Evolutionary conservation across 495 filamentous ascomycete genomes (phyloP).

Genomic region (Penicillium coffeae): DNA sequence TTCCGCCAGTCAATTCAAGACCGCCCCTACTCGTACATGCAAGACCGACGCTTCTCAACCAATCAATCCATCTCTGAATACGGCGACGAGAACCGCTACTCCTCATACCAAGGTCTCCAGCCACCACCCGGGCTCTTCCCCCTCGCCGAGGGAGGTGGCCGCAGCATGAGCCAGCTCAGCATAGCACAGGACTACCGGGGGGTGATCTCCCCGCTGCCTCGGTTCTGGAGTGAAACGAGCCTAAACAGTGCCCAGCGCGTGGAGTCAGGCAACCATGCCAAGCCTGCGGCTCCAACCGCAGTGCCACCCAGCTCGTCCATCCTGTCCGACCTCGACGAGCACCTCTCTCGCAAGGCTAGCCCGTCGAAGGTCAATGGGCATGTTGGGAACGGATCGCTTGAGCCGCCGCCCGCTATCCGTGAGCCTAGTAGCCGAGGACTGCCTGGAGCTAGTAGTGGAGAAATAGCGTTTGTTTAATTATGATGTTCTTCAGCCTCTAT

Average conservation of each 20-base stretch:
- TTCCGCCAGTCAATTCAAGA: slow-evolving; percentile 31
- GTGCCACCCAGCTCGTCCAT: slow-evolving; percentile 24
- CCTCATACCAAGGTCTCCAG: slow-evolving; percentile 25
- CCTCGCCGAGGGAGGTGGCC: slow-evolving; percentile 20
- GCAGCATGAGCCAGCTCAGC: slow-evolving; percentile 36
- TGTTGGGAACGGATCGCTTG: slow-evolving; percentile 10
- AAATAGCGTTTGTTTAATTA: slow-evolving; percentile 31
- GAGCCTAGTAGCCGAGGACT: slow-evolving; percentile 17
- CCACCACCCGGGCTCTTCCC: slow-evolving; percentile 21
- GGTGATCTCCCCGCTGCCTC: slow-evolving; percentile 41
- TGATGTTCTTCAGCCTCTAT: not conserved
- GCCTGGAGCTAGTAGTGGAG: slow-evolving; percentile 27
- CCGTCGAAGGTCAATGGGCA: slow-evolving; percentile 10
- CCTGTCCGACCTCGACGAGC: slow-evolving; percentile 25
- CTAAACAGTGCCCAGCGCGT: slow-evolving; percentile 24
- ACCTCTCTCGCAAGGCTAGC: slow-evolving; percentile 20
- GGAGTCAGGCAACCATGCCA: slow-evolving; percentile 20
- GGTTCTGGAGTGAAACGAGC: slow-evolving; percentile 40
- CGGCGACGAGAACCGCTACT: slow-evolving; percentile 34
- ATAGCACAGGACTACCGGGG: slow-evolving; percentile 41
- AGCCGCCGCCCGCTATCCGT: slow-evolving; percentile 18
- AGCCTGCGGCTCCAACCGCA: slow-evolving; percentile 2
- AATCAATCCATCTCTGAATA: slow-evolving; percentile 40
- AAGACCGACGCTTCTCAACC: slow-evolving; percentile 36
- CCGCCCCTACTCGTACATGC: slow-evolving; percentile 36